Base-by-base conservation (phyloP, 176 grass and related monocot genomes). In the Rhynchospora breviuscula region DNA sequence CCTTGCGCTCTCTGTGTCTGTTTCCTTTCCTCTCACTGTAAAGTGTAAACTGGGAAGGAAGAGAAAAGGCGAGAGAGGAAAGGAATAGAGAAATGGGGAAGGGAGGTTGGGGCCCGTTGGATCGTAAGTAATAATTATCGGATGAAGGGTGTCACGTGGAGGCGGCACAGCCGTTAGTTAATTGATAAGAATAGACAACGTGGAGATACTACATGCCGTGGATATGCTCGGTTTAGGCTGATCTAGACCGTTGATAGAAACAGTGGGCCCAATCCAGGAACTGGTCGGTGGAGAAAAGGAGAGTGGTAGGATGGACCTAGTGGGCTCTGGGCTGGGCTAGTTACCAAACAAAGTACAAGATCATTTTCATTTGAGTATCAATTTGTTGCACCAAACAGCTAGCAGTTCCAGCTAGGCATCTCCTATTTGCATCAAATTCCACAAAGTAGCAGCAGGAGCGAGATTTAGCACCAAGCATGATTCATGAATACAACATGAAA, bases 121-220 rank as follows among this genome's bases (percentile, higher is more conserved):
- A 85, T 84, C 77, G 48, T 52, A 47, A 58, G 49, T 63, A 46
- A 81, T 72, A 85, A 86, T 85, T 89, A 82, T 76, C 59, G 46
- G 78, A 89, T 89, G 67, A 7, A 68, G 68, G 22, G 26, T 25
- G 26, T 10, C 87, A 83, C 87, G 83, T 89, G 87, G 87, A 56
- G 12, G 26, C 0, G 15, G 25, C 14, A 8, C 33, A 63, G 57
- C 87, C 87, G 83, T 89, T 85, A 54, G 76, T 89, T 82, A 82
- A 26, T 47, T 63, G 87, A 89, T 89, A 85, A 86, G 83, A 18
- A 48, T 53, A 10, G 65, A 25, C 35, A 61, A 59, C 64, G 58
- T 83, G 78, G 68, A 17, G n/a, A 63, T 31, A 22, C 4, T 59
- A 0, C n/a, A 0, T 6, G n/a, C 84, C 83, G 84, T 88, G 43